Evolutionary conservation across 1,139 yeast species (phyloP).

Genomic region (Wickerhamiella pararugosa): DNA sequence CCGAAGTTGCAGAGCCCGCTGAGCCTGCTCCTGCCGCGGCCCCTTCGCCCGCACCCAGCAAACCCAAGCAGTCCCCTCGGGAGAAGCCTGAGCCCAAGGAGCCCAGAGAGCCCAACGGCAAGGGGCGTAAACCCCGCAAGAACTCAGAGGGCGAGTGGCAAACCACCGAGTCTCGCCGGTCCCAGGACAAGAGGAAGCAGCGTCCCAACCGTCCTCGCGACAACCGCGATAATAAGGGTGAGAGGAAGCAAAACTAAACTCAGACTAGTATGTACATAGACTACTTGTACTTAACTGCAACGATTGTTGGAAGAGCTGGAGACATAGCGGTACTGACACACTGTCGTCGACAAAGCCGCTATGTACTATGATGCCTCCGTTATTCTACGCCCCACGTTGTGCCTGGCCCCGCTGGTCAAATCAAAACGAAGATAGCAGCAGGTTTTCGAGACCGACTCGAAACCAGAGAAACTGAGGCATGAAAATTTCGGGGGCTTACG

Average conservation of each 20-base stretch:
- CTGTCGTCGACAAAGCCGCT: neutral
- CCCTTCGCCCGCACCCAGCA: neutral
- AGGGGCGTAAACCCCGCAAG: neutral
- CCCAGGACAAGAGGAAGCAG: neutral
- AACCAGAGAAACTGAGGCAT: too few relatives aligned
- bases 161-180: neutral
- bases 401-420: constrained; percentile 2
- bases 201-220: constrained; percentile 1
- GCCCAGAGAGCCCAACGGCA: neutral
- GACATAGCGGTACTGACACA: constrained; percentile 8
- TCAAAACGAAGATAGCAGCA: constrained; percentile 7
- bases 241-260: neutral
- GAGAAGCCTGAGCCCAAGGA: neutral
- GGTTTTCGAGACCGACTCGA: too few relatives aligned
- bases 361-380: constrained; percentile 8
- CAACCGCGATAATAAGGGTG: neutral
- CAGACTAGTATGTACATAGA: neutral
- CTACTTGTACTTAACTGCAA: neutral
- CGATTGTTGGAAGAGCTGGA: constrained; percentile 8
- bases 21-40: too few relatives aligned
- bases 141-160: neutral
- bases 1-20: neutral
- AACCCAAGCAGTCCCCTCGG: neutral
- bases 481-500: too few relatives aligned
- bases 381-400: constrained; percentile 1